These are phyloP conservation scores for Pisolithus sp. DNA, from an alignment of 768 basidiomycete species.

Conservation along the genomic window DNA sequence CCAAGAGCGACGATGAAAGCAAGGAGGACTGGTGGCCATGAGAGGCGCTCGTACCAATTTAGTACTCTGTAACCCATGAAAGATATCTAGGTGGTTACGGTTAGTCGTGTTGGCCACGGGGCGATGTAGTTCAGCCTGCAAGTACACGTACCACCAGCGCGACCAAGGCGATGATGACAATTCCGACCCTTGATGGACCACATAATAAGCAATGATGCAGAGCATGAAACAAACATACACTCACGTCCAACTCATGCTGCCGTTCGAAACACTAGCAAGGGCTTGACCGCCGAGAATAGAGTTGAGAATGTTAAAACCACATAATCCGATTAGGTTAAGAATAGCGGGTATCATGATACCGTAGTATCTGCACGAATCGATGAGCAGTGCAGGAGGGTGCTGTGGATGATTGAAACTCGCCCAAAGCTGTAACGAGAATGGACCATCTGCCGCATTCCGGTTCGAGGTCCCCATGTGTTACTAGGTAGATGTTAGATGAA, in stretches of 20 bases:
- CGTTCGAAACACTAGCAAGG: constrained; percentile 48
- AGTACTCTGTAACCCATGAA: constrained; percentile 65
- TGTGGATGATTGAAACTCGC: constrained; percentile 36
- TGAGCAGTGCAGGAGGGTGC: constrained; percentile 5
- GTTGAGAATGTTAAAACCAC: constrained; percentile 62
- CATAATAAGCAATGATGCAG: constrained; percentile 3
- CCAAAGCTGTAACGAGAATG: constrained; percentile 58
- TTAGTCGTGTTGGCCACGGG: background rate
- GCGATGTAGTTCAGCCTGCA: background rate
- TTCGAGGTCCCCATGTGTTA: constrained; percentile 69
- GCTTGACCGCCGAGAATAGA: constrained; percentile 67
- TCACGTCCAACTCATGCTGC: constrained; percentile 46
- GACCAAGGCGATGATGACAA: constrained; percentile 66
- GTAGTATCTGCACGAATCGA: constrained; percentile 35
- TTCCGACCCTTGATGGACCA: constrained; percentile 54
- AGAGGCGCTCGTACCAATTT: constrained; percentile 63
- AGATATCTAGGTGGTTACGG: constrained; percentile 36
- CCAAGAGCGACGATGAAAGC: constrained; percentile 67
- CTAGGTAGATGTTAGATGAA: constrained; percentile 19
- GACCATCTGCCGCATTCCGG: constrained; percentile 81
- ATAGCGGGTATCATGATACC: constrained; percentile 46
- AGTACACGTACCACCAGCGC: constrained; percentile 48
- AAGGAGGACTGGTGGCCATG: constrained; percentile 76
- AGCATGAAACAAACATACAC: constrained; percentile 13
- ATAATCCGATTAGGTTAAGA: constrained; percentile 53